Conservation (phyloP, 176 grass and related monocot species). For the Tuctoria greenei region DNA sequence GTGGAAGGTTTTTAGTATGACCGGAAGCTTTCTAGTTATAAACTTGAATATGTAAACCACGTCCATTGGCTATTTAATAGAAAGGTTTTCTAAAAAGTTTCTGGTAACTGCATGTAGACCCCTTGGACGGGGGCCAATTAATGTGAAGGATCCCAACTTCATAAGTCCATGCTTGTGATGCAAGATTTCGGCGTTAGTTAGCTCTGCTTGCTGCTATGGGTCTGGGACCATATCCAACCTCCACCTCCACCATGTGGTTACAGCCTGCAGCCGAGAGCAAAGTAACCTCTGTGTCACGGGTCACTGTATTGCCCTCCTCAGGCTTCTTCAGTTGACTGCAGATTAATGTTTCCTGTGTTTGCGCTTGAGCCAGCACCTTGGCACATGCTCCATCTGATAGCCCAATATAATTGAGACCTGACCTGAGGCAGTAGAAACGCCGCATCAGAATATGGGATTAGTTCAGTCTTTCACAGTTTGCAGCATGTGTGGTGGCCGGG, state of each 20-base stretch:
- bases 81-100: not conserved
- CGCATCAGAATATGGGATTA: not conserved
- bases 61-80: not conserved
- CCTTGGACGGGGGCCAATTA: not conserved
- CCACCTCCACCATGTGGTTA: no score
- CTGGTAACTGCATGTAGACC: constrained; percentile 27
- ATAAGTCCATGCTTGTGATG: not conserved
- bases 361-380: not conserved
- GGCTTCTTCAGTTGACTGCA: not conserved
- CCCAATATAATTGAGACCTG: not conserved
- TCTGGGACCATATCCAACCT: not conserved
- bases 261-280: not conserved
- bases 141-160: not conserved
- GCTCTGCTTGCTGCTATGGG: not conserved
- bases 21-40: not conserved
- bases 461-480: not conserved
- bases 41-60: not conserved
- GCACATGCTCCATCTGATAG: not conserved
- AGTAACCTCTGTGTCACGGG: no score
- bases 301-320: not conserved
- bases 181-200: constrained; percentile 31
- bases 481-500: constrained; percentile 15
- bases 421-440: not conserved
- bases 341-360: not conserved
- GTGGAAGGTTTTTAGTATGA: not conserved